These are phyloP conservation scores for Wallacemonas sp. DNA, from an alignment of 208 protist species.

Conservation along the genomic window DNA sequence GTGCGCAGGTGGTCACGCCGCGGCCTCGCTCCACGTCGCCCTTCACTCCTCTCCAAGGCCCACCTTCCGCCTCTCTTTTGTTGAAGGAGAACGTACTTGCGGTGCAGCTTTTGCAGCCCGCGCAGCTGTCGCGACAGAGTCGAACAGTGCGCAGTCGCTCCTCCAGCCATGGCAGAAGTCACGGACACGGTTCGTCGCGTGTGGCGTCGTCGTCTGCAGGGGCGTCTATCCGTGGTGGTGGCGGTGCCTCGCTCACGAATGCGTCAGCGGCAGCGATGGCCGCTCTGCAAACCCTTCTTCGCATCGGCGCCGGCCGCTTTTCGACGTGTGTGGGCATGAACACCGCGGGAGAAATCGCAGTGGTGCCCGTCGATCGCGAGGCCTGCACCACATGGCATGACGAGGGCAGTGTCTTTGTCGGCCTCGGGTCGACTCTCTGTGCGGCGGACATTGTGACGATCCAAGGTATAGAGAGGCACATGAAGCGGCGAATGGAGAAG, in stretches of 20 bases:
- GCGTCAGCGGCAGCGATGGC: slow-evolving; percentile 23
- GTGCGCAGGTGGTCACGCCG: neutral
- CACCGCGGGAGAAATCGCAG: slow-evolving; percentile 53
- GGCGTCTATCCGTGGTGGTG: neutral
- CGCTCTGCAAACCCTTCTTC: slow-evolving; percentile 27
- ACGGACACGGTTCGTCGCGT: slow-evolving; percentile 15
- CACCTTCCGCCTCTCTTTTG: neutral
- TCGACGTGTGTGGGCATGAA: slow-evolving; percentile 72
- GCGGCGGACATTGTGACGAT: slow-evolving; percentile 47
- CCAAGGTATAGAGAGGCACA: slow-evolving; percentile 59
- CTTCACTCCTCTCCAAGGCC: slow-evolving; percentile 17
- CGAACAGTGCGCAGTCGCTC: neutral
- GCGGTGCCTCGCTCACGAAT: neutral
- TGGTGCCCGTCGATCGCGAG: slow-evolving; percentile 54
- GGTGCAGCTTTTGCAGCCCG: slow-evolving; percentile 37
- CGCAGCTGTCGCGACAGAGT: neutral
- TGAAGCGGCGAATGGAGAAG: slow-evolving; percentile 57
- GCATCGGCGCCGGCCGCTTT: slow-evolving; percentile 44
- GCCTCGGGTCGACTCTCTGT: slow-evolving; percentile 57
- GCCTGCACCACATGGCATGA: slow-evolving; percentile 54
- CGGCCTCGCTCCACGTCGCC: slow-evolving; percentile 25
- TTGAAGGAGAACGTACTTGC: slow-evolving; percentile 49
- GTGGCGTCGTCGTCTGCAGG: slow-evolving; percentile 15
- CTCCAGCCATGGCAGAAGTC: neutral
- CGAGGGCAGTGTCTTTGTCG: slow-evolving; percentile 60